These are phyloP conservation scores for Auriculariales sp. DNA, from an alignment of 768 basidiomycete species.

Conservation along the genomic window DNA sequence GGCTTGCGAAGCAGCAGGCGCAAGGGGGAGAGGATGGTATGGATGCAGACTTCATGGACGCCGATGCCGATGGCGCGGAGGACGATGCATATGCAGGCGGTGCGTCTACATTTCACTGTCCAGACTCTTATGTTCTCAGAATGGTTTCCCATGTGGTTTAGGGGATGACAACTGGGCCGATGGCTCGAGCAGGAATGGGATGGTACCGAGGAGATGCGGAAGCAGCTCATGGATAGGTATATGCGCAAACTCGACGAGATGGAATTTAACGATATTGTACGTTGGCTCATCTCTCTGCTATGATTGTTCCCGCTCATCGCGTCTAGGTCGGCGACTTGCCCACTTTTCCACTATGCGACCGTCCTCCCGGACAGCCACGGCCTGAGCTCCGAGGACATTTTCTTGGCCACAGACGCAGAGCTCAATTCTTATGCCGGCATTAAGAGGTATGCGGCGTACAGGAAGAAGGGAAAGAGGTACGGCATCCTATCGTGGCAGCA, in stretches of 20 bases:
- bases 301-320: constrained; percentile 1
- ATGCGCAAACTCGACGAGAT: constrained; percentile 84
- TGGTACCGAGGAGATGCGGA: constrained; percentile 83
- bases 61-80: constrained; percentile 43
- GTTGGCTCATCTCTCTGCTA: constrained; percentile 17
- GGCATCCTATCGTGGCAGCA: no score
- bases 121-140: no score
- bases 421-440: constrained; percentile 83
- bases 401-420: constrained; percentile 84
- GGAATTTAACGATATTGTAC: constrained; percentile 91
- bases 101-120: no score
- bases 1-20: no score
- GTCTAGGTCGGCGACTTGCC: constrained; percentile 73
- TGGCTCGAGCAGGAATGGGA: constrained; percentile 63
- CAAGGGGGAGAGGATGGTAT: constrained; percentile 24
- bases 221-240: constrained; percentile 67
- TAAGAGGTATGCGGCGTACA: constrained; percentile 86
- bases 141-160: no score
- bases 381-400: constrained; percentile 71
- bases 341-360: constrained; percentile 86
- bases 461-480: constrained; percentile 42
- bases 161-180: no score
- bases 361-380: constrained; percentile 47
- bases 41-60: constrained; percentile 34
- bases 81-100: no score